phyloP scores from a whole-genome alignment of 2,329 filamentous ascomycete genomes.

The Myriosclerotinia curreyana region DNA sequence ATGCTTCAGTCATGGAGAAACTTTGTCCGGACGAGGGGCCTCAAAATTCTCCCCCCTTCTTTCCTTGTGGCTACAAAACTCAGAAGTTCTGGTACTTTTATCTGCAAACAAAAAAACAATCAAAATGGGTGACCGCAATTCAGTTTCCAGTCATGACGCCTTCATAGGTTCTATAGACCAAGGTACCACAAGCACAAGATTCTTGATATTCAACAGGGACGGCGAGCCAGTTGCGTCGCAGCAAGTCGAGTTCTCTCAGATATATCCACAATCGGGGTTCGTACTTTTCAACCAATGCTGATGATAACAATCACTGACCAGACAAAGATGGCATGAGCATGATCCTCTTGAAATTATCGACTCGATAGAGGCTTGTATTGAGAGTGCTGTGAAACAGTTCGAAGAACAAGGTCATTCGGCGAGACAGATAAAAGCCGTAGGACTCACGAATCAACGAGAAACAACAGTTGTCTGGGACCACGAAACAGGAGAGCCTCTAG shows the following conservation, averaged over 20 bases:
- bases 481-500: slow-evolving; percentile 72
- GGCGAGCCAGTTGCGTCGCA: slow-evolving; percentile 70
- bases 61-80: slow-evolving; percentile 13
- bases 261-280: slow-evolving; percentile 73
- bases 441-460: slow-evolving; percentile 81
- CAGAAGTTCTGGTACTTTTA: not conserved
- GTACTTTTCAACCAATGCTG: slow-evolving; percentile 30
- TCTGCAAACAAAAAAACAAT: not conserved
- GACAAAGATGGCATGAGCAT: slow-evolving; percentile 80
- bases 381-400: slow-evolving; percentile 70
- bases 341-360: slow-evolving; percentile 73
- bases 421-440: slow-evolving; percentile 70
- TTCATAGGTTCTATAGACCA: slow-evolving; percentile 79
- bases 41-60: not conserved
- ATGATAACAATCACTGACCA: slow-evolving; percentile 8
- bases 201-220: slow-evolving; percentile 71
- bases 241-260: slow-evolving; percentile 72
- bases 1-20: slow-evolving; percentile 1
- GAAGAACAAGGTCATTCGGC: slow-evolving; percentile 63
- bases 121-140: slow-evolving; percentile 22
- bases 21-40: not conserved
- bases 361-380: slow-evolving; percentile 76
- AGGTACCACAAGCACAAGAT: slow-evolving; percentile 74
- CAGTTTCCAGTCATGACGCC: slow-evolving; percentile 16
- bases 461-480: slow-evolving; percentile 84